Conservation (phyloP, 805 yeast genomes). For the Metschnikowia dekortorum region DNA sequence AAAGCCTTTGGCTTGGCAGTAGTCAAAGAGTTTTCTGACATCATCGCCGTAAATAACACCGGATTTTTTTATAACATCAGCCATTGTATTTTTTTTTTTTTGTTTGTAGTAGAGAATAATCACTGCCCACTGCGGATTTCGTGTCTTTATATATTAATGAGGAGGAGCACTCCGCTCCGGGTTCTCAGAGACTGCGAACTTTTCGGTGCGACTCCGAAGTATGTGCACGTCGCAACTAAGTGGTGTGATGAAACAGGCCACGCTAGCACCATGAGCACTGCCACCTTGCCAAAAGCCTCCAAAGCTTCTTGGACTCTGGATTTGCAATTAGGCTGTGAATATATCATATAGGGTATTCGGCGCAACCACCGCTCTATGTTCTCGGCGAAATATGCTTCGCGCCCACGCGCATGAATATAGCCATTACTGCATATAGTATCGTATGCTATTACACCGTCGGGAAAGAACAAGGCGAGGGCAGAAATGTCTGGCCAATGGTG, state of each 20-base stretch:
- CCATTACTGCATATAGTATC: background rate
- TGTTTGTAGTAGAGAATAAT: constrained; percentile 1
- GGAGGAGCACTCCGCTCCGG: constrained; percentile 23
- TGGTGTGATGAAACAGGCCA: constrained; percentile 1
- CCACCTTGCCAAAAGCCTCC: background rate
- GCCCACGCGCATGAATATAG: background rate
- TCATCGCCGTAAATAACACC: constrained; percentile 99
- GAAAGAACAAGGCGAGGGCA: background rate
- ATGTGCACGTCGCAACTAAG: constrained; percentile 4
- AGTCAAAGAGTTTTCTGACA: constrained; percentile 78
- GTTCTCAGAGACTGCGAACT: constrained; percentile 8
- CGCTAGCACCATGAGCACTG: background rate
- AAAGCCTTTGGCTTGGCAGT: constrained; percentile 88
- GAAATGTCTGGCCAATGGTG: background rate
- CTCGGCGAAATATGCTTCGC: background rate
- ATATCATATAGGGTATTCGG: background rate
- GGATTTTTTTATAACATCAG: constrained; percentile 57
- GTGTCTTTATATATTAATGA: constrained; percentile 10
- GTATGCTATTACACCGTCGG: background rate
- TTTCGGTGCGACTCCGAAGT: background rate
- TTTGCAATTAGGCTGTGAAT: background rate
- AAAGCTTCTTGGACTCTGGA: no score
- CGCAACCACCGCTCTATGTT: background rate
- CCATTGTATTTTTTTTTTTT: constrained; percentile 10
- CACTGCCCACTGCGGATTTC: background rate